Evolutionary conservation across 2,329 filamentous ascomycete species (phyloP), one percentile per base, ranked within the genome.

Genomic region (Thielaviopsis musarum): DNA sequence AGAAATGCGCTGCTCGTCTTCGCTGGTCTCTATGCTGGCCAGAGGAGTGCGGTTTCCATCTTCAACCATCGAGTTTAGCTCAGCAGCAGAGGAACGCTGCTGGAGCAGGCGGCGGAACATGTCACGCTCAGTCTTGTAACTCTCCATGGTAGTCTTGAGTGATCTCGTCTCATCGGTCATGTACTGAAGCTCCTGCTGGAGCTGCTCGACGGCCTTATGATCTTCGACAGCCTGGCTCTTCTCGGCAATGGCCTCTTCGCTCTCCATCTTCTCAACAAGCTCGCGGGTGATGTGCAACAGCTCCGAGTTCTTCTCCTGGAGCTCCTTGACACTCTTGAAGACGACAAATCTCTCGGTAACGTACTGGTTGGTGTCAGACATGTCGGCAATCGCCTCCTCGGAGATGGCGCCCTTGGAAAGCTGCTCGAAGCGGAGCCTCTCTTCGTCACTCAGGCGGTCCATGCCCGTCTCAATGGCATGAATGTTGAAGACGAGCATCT

Each of bases 51-150:
- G 75, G 34, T 86, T 72, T 19, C 87, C 87, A 65, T 84, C 82
- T 1, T 85, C 88, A 67, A 94, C 84, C 56, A 83, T 76, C 1
- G 84, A 84, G 17, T 80, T 78, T 51, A 85, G 75, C 62, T 90
- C 85, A 13, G 74, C 76, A 69, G 80, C 68, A 67, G 79, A 67
- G 67, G 76, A 69, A 72, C 83, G 70, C 63, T 93, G 87, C 65
- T 91, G 87, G 30, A 96, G 80, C 75, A 97, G 91, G 57, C 91
- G 89, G 22, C 91, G 84, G 83, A 96, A 97, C 82, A 96, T 96
- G 69, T 98, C 91, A 63, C 93, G 85, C 73, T 98, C 93, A 66
- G 90, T 88, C 69, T 93, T 89, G 70, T 95, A 95, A 69, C 88
- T 95, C 74, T 95, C 88, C 64, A 90, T 87, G 60, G 91, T 88